A percentile compares a stretch with the other conserved stretches of the same genome.
Conservation (phyloP, 495 filamentous ascomycete species). For the Penicillium steckii region DNA sequence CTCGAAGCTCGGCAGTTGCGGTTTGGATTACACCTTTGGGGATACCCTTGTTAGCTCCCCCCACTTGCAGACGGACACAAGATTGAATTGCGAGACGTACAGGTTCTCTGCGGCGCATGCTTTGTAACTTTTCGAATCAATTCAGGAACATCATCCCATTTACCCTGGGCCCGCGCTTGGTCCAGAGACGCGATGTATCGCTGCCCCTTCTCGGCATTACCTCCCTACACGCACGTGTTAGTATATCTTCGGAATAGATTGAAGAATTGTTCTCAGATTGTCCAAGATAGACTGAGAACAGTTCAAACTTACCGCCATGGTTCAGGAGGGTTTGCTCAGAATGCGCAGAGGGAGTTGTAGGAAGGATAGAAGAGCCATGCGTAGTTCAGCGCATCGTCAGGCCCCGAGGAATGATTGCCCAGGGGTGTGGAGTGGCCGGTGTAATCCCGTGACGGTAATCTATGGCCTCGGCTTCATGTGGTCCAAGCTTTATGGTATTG, state of each 20-base stretch:
- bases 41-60: conserved; percentile 12
- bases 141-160: conserved; percentile 88
- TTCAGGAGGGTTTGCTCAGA: conserved; percentile 19
- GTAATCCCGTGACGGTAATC: conserved; percentile 26
- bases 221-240: conserved; percentile 39
- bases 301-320: conserved; percentile 37
- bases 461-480: conserved; percentile 37
- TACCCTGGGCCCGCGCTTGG: conserved; percentile 79
- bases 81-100: conserved; percentile 48
- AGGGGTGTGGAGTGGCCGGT: conserved; percentile 22
- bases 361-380: conserved; percentile 12
- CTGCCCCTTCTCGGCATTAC: conserved; percentile 64
- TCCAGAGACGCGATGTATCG: conserved; percentile 80
- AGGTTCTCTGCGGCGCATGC: conserved; percentile 82
- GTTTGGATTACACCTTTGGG: conserved; percentile 69
- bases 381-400: neutral
- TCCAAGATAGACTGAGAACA: neutral
- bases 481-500: conserved; percentile 16
- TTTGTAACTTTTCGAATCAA: conserved; percentile 88
- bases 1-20: conserved; percentile 67
- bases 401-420: conserved; percentile 21
- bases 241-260: conserved; percentile 3
- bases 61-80: conserved; percentile 1
- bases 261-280: too few relatives aligned
- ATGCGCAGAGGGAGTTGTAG: conserved; percentile 21